Evolutionary conservation across 495 filamentous ascomycete genomes (phyloP), one percentile per base, ranked within the genome.

Genomic region (Annulohypoxylon maeteangense): DNA sequence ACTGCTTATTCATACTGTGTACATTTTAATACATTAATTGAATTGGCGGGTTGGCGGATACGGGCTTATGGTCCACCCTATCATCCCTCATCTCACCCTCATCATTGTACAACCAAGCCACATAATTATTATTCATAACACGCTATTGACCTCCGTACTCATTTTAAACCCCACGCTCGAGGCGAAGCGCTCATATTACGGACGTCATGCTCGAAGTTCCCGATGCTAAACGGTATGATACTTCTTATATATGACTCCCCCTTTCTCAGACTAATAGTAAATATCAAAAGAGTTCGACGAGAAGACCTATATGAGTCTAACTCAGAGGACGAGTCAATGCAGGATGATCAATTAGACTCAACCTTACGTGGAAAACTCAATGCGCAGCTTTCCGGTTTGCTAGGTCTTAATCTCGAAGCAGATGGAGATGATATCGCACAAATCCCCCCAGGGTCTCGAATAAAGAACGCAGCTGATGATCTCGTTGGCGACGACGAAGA

Each of bases 181-280:
- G 20, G 48, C 14, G 10, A 53, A 3, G 8, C n/a, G 14, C 6
- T 42, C 22, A 48, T 47, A 59, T 18, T 32, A 27, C 47, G 32
- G 6, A 44, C 31, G 74, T 36, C 47, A 88, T 88, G 85, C 87
- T 86, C 59, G 82, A 84, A 31, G 23, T 87, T 7, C 85, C 85
- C 18, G 76, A 83, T 59, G 84, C 86, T 42, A 88, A 87, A 69
- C 80, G 85, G 86, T 86, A 76, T 55, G 80, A 59, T 45, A 40
- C 44, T 4, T n/a, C 5, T 20, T 1, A 16, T 16, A 16, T 38
- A 36, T 20, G 29, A 53, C 8, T n/a, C 34, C 23, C 40, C 20
- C 27, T 20, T 47, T 60, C 29, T 16, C 36, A 44, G 36, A 57
- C 61, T 61, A 44, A 71, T 67, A 64, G 70, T 58, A 70, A 38